Evolutionary conservation across 352 stramenopile species (phyloP).

Genomic region (Peronospora destructor): DNA sequence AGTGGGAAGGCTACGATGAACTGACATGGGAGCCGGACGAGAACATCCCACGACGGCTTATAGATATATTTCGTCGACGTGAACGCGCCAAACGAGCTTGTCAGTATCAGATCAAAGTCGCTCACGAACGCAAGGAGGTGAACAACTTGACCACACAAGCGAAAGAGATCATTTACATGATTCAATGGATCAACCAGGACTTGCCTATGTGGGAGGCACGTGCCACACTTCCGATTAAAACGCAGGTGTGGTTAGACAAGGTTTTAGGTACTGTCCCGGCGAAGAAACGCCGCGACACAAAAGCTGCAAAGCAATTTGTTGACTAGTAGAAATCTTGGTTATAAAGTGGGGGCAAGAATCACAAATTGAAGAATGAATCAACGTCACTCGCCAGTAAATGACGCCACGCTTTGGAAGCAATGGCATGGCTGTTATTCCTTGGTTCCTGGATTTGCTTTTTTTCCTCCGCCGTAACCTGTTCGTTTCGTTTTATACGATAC

Average conservation of each 20-base stretch:
- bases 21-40: conserved; percentile 68
- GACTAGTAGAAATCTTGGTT: conserved; percentile 5
- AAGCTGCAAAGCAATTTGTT: conserved; percentile 25
- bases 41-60: conserved; percentile 59
- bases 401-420: not conserved
- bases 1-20: conserved; percentile 76
- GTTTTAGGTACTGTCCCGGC: conserved; percentile 27
- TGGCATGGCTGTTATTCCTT: conserved; percentile 9
- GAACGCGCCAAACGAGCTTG: conserved; percentile 42
- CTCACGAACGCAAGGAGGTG: conserved; percentile 43
- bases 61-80: conserved; percentile 52
- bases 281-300: conserved; percentile 41
- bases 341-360: conserved; percentile 7
- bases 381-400: conserved; percentile 14
- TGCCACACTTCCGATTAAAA: conserved; percentile 45
- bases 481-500: conserved; percentile 70
- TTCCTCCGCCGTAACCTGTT: not conserved
- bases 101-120: conserved; percentile 50
- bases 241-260: conserved; percentile 65
- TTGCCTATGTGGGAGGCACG: conserved; percentile 47
- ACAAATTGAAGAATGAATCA: conserved; percentile 24
- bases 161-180: conserved; percentile 61
- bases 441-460: conserved; percentile 2
- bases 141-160: conserved; percentile 50
- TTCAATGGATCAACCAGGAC: conserved; percentile 56